Conservation (phyloP, 2,329 filamentous ascomycete genomes). For the Diaporthe ampelina region DNA sequence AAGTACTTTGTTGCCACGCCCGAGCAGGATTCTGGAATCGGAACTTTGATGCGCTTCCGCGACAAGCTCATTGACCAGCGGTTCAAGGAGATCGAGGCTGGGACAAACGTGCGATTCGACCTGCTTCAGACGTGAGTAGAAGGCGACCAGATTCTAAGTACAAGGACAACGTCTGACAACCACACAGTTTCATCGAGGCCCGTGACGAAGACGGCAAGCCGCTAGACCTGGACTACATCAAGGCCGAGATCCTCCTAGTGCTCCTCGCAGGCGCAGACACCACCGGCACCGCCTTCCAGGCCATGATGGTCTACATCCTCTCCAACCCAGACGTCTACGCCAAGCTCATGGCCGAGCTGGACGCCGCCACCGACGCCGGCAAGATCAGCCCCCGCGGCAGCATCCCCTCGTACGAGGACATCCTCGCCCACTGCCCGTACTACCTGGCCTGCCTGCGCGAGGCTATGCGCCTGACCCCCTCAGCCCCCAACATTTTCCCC, state of each 20-base stretch:
- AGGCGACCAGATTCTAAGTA: fast-evolving
- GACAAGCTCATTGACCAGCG: constrained; percentile 66
- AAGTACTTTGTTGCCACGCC: constrained; percentile 68
- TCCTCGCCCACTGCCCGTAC: constrained; percentile 59
- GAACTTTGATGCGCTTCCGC: constrained; percentile 69
- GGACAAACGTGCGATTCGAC: constrained; percentile 60
- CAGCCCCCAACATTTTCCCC: constrained; percentile 65
- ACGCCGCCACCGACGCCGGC: constrained; percentile 52
- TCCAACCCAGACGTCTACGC: constrained; percentile 56
- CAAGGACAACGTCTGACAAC: not conserved
- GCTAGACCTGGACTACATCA: constrained; percentile 64
- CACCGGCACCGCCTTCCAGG: constrained; percentile 31
- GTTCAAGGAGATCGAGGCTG: constrained; percentile 60
- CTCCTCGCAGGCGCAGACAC: constrained; percentile 42
- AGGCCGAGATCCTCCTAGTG: constrained; percentile 66
- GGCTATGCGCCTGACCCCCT: constrained; percentile 63
- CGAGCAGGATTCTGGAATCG: constrained; percentile 67
- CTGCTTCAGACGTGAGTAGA: constrained; percentile 61
- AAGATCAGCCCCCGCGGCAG: constrained; percentile 45
- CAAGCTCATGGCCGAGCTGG: constrained; percentile 63
- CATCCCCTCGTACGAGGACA: constrained; percentile 50
- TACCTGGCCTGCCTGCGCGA: constrained; percentile 66
- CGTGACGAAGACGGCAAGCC: constrained; percentile 60
- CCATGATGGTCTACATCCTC: constrained; percentile 56
- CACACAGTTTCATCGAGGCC: constrained; percentile 53